Base-by-base conservation (phyloP, 352 stramenopile genomes). In the Pseudoperonospora humuli region DNA sequence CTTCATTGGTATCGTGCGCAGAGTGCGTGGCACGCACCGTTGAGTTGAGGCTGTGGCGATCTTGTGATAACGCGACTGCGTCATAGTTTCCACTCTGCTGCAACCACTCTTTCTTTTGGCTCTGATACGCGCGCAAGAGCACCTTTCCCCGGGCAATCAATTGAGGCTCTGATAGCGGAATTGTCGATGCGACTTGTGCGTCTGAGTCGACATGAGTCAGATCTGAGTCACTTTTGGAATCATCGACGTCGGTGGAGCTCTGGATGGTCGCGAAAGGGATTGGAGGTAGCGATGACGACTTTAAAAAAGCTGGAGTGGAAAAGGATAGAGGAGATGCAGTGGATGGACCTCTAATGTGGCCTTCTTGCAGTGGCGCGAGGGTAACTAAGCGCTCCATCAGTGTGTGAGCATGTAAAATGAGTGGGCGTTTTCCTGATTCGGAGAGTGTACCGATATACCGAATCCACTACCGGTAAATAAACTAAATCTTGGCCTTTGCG, bases 101-200 rank as follows among this genome's bases (percentile, higher is more conserved):
- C 17, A 53, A 25, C 20, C 45, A 59, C 20, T 55, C 57, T 28
- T 67, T 60, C 49, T 75, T 72, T 41, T 74, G 62, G 14, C 43
- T 59, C 39, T 82, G 72, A 40, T 76, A 84, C 13, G 56, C 33
- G 4, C 64, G 55, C 11, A 84, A 45, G 33, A 84, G 38, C 5
- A 57, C 34, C 20, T 52, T 57, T 11, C 72, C 72, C 14, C 72
- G 54, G 7, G 64, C 57, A 17, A 84, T 75, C 15, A 84, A 58
- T 34, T 74, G 50, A 15, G 40, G 38, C 32, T 81, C 56, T 9
- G 44, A 55, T 10, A 61, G 44, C 11, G 7, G 15, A 29, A 43
- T 40, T 10, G 34, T 37, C 7, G 28, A 39, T n/a, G 17, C 0
- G 4, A 8, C 9, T 11, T 54, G 32, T 19, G 34, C 11, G 5